Percentiles rank a stretch among this genome's conserved stretches.
Evolutionary conservation across 2,329 filamentous ascomycete species (phyloP).

Genomic region (Trichoderma gracile): DNA sequence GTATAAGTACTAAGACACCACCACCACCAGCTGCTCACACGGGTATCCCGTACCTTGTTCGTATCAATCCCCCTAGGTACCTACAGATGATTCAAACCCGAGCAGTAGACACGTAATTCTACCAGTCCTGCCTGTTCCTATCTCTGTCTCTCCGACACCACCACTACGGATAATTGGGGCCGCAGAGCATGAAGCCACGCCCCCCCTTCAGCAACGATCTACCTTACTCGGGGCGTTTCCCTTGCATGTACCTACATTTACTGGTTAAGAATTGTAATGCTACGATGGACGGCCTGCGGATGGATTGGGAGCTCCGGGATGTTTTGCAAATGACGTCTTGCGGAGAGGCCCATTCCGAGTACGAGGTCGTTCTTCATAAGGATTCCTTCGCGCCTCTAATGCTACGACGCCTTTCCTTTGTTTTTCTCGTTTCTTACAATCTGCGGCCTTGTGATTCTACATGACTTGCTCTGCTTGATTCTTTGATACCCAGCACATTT

Average conservation of each 20-base stretch:
- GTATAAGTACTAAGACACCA: too few species aligned
- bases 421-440: neutral
- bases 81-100: neutral
- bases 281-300: neutral
- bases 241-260: too few species aligned
- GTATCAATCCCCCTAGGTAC: too few species aligned
- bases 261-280: too few species aligned
- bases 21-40: neutral
- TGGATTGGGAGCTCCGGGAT: neutral
- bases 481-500: neutral
- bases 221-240: neutral
- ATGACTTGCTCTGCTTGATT: neutral
- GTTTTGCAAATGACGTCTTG: conserved; percentile 3
- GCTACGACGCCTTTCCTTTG: neutral
- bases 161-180: conserved; percentile 4
- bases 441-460: neutral
- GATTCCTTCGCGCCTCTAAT: neutral
- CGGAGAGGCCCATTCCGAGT: neutral
- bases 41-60: too few species aligned
- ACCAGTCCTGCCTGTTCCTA: neutral
- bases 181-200: neutral
- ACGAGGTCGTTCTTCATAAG: neutral
- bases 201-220: neutral
- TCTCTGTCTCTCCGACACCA: neutral
- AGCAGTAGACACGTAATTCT: neutral